Percentiles rank a stretch among this genome's conserved stretches.
Evolutionary conservation across 805 yeast species (phyloP).

Genomic region (Cyberlindnera amylophila): DNA sequence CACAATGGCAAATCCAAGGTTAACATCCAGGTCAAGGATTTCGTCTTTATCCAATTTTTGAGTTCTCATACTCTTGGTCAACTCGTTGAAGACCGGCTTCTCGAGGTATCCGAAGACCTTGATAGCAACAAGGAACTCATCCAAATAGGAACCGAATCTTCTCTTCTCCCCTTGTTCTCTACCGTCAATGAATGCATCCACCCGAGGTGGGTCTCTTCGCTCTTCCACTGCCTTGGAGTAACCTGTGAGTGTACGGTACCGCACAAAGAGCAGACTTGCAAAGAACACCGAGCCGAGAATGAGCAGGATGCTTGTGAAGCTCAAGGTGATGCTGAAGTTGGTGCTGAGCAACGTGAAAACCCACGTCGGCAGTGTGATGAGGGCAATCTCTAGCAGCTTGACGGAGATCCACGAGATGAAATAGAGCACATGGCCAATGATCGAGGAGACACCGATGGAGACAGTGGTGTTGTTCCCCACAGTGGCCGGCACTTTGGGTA

Average conservation of each 20-base stretch:
- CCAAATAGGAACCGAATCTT: slow-evolving; percentile 63
- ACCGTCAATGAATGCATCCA: slow-evolving; percentile 13
- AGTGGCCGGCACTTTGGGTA: neutral
- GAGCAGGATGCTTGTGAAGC: slow-evolving; percentile 15
- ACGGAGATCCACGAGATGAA: slow-evolving; percentile 8
- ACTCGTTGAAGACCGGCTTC: slow-evolving; percentile 84
- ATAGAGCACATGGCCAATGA: neutral
- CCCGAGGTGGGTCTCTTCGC: slow-evolving; percentile 34
- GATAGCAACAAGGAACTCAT: slow-evolving; percentile 86
- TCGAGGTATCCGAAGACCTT: slow-evolving; percentile 93
- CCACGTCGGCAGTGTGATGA: slow-evolving; percentile 29
- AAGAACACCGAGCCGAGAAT: slow-evolving; percentile 8
- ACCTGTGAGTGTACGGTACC: slow-evolving; percentile 16
- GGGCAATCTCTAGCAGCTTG: slow-evolving; percentile 4
- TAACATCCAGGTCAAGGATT: slow-evolving; percentile 64
- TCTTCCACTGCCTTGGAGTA: slow-evolving; percentile 28
- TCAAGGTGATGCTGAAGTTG: slow-evolving; percentile 30
- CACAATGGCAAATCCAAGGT: slow-evolving; percentile 83
- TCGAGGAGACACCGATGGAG: neutral
- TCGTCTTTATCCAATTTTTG: slow-evolving; percentile 78
- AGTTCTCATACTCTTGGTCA: slow-evolving; percentile 88
- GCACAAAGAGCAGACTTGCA: slow-evolving; percentile 14
- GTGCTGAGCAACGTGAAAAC: slow-evolving; percentile 35
- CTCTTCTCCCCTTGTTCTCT: slow-evolving; percentile 32
- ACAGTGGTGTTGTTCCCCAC: neutral